phyloP scores from a whole-genome alignment of 108 stramenopile genomes.

The Nannochloropsis salina region DNA sequence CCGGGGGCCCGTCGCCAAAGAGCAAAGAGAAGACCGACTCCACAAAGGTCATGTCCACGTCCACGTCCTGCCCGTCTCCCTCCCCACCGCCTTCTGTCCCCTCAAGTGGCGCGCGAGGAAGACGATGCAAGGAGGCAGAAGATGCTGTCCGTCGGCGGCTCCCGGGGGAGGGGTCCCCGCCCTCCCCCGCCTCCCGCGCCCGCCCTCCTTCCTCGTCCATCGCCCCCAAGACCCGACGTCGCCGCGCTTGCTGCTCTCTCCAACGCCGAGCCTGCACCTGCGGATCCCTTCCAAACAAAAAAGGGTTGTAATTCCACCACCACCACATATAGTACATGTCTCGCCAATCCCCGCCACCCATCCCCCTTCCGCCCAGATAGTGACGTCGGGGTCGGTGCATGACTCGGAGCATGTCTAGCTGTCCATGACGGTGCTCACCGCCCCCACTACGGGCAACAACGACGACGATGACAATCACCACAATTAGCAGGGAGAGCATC shows the following conservation, averaged over 20 bases:
- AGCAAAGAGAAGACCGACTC: background rate
- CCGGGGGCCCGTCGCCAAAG: background rate
- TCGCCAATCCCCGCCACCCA: background rate
- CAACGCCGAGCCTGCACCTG: background rate
- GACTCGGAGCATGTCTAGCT: background rate
- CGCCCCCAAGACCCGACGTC: background rate
- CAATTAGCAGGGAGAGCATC: background rate
- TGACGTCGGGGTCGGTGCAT: conserved; percentile 8
- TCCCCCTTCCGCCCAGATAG: background rate
- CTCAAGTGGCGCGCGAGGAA: background rate
- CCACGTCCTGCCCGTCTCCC: background rate
- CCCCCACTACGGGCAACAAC: background rate
- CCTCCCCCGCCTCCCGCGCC: background rate
- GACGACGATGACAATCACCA: background rate
- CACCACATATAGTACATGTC: conserved; percentile 8
- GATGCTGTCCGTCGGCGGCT: background rate
- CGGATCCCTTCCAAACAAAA: background rate
- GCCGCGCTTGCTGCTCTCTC: background rate
- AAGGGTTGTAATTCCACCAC: conserved; percentile 15
- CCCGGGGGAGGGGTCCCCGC: background rate
- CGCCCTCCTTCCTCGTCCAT: background rate
- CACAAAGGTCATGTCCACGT: background rate
- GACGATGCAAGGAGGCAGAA: background rate
- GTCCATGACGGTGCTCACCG: background rate
- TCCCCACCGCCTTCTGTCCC: background rate